Base-by-base conservation (phyloP, 2,329 filamentous ascomycete genomes). In the Pyrenochaeta sp. region DNA sequence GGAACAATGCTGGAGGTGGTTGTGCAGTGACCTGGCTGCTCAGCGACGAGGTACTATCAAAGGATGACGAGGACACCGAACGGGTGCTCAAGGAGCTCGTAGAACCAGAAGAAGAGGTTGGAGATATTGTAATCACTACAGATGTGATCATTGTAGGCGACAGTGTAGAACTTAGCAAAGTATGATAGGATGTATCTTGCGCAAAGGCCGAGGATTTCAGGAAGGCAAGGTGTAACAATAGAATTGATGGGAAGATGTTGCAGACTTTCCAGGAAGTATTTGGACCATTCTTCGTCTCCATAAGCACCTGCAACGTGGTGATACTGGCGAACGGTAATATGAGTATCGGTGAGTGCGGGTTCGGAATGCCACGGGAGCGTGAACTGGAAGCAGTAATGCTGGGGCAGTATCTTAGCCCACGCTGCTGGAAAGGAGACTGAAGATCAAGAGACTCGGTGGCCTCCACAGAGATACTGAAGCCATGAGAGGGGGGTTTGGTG, bases 1-100 rank as follows among this genome's bases (percentile, higher is more conserved):
- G 48, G 40, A 62, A 60, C 33, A 59, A 44, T 7, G 54, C 49
- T 30, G 51, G 49, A 12, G 37, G 47, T 4, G 51, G 45, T 37
- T 51, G 18, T 14, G 52, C 30, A 20, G 31, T 32, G n/a, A 32
- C 20, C 5, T 17, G 32, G 35, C 27, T 46, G 5, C 15, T 35
- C 11, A 32, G 14, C 0, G 45, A 32, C 6, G 45, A 35, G 29
- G 51, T 49, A 5, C 27, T 14, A 17, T 29, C 35, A 6, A 14
- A 27, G 3, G 36, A 12, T 6, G 31, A 43, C 14, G 33, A 32
- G 30, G 18, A 27, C 6, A 17, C n/a, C 7, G 15, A 36, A 18
- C 14, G 30, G 7, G 36, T 42, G 14, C 36, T 51, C 15, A 36
- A 32, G 7, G 41, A 40, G 7, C 23, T n/a, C 7, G 35, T 32